Percentiles rank a stretch among this genome's conserved stretches.
Conservation (phyloP, 768 basidiomycete species). For the Crucibulum laeve region DNA sequence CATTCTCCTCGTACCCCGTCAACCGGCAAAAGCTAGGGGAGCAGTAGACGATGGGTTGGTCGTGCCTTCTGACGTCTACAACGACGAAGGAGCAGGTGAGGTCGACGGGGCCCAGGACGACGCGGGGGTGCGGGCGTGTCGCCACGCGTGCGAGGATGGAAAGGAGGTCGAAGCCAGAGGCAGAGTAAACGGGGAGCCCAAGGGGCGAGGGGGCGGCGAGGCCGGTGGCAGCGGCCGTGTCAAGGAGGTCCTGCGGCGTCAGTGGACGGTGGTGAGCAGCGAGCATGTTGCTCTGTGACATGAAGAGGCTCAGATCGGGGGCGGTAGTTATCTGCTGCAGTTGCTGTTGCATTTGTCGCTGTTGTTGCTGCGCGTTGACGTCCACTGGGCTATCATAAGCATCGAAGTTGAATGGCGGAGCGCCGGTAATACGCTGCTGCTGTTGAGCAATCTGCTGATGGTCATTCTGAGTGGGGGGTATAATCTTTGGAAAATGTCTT, state of each 20-base stretch:
- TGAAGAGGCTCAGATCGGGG: neutral
- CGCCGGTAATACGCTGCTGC: too few relatives aligned
- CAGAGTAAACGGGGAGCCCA: slow-evolving; percentile 71
- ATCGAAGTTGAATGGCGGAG: too few relatives aligned
- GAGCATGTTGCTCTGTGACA: too few relatives aligned
- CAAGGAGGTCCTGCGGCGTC: neutral
- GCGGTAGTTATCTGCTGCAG: slow-evolving; percentile 1
- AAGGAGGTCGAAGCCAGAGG: slow-evolving; percentile 88
- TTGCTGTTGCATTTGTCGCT: slow-evolving; percentile 4
- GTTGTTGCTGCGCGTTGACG: slow-evolving; percentile 3
- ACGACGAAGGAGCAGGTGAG: slow-evolving; percentile 90
- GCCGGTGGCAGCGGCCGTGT: slow-evolving; percentile 1
- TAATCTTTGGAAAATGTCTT: too few relatives aligned
- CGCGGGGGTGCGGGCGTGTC: slow-evolving; percentile 65
- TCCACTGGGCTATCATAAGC: neutral
- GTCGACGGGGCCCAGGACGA: slow-evolving; percentile 88
- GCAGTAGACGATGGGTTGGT: slow-evolving; percentile 88
- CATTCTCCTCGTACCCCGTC: slow-evolving; percentile 69
- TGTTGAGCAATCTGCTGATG: too few relatives aligned
- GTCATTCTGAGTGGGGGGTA: too few relatives aligned
- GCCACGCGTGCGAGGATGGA: slow-evolving; percentile 77
- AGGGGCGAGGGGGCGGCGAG: slow-evolving; percentile 23
- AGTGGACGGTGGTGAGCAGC: too few relatives aligned
- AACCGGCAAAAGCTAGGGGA: slow-evolving; percentile 77
- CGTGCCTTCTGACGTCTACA: slow-evolving; percentile 75